Evolutionary conservation across 2,329 filamentous ascomycete genomes (phyloP), one percentile per base, ranked within the genome.

Genomic region (Pseudocercospora crystallina): DNA sequence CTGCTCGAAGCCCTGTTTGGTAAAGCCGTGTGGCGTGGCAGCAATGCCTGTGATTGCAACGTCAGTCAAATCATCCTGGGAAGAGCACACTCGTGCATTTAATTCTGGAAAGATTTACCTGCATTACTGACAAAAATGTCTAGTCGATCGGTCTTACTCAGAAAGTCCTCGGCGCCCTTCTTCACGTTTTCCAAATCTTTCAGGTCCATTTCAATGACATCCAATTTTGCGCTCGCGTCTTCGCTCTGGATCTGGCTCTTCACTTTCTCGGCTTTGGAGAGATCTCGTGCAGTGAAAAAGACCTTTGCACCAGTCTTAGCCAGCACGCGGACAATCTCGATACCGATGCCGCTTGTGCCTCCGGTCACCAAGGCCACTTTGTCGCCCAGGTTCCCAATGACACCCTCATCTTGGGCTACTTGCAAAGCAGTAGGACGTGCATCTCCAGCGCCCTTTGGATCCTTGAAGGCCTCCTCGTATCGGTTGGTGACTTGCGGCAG

Each of bases 1-100:
- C 0, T 60, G 59, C 59, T 83, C 79, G 54, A 73, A 75, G 13
- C 76, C 76, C 45, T 80, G 76, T 12, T 57, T 54, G 2, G 73
- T 78, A 43, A 62, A 54, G 58, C 59, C 12, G 42, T 70, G 49
- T 13, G 71, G 64, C 20, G 56, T 51, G 10, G 65, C 66, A 61
- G 77, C 74, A 48, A 80, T 70, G 7, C 52, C 52, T 53, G 26
- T 12, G 30, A 30, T 85, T 26, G 5, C 5, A 4, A n/a, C 4
- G 5, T 26, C n/a, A n/a, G n/a, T n/a, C n/a, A n/a, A n/a, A n/a
- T n/a, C n/a, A n/a, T n/a, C n/a, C n/a, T n/a, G n/a, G n/a, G n/a
- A n/a, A n/a, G n/a, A n/a, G n/a, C n/a, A n/a, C n/a, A n/a, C n/a
- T n/a, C n/a, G n/a, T n/a, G n/a, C n/a, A n/a, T n/a, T 8, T 26